Evolutionary conservation across 805 yeast species (phyloP), one percentile per base, ranked within the genome.

Genomic region (Hanseniaspora lachancei): DNA sequence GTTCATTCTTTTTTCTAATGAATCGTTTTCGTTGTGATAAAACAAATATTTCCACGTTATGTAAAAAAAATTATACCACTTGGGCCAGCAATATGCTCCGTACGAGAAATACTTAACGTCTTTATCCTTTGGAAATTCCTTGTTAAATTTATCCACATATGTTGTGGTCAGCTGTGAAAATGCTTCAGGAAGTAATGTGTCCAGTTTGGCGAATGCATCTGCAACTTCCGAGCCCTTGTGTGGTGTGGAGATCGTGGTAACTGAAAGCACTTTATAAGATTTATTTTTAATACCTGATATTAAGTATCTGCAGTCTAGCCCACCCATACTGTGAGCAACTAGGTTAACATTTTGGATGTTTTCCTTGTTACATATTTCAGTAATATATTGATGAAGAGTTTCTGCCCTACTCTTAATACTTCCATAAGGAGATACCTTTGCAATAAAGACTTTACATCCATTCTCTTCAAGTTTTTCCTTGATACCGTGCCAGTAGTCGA

Each of bases 281-380:
- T 74, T 61, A 46, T 62, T 52, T 57, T 65, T 70, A 2, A 84
- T 64, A 49, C 76, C 71, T 0, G 86, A 75, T 2, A 88, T 84
- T 60, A 89, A 67, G 64, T 81, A 86, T 52, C 97, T 70, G 36
- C 89, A 79, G 64, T 89, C 96, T 34, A 89, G 70, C 0, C 97
- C 97, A 5, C 97, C 97, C 96, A 89, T 88, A 0, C 96, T 87
- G 65, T 89, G 97, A 6, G 93, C 93, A 27, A 89, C 74, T 46
- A 89, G 66, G 63, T 89, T 89, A 16, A 89, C 74, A 58, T 79
- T 80, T 21, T 80, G 60, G 13, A 70, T 71, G 27, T 67, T 65
- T 16, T 62, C 61, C 61, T 57, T 47, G 29, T 44, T 38, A 23
- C 47, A 49, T 15, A 55, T 44, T 9, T 18, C 9, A 47, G 41